Conservation (phyloP, 2,329 filamentous ascomycete species). For the Arthrobotrys sinensis region DNA sequence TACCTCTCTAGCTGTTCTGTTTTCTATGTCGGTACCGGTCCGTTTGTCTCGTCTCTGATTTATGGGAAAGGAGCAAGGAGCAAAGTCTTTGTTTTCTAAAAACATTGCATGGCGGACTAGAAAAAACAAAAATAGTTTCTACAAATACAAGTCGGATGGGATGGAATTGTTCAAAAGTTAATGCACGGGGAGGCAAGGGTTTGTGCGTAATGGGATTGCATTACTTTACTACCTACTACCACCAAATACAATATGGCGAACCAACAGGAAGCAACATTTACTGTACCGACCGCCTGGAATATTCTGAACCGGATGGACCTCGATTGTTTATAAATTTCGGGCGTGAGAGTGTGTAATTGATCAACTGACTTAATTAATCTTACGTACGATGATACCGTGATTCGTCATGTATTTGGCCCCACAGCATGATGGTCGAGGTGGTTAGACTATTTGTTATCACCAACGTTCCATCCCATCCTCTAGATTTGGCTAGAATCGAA, state of each 20-base stretch:
- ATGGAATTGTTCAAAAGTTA: slow-evolving; percentile 33
- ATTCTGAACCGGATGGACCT: not conserved
- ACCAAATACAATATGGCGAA: slow-evolving; percentile 7
- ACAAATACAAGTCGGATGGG: slow-evolving; percentile 26
- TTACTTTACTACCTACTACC: slow-evolving; percentile 8
- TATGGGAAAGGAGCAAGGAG: slow-evolving; percentile 45
- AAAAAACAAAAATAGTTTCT: slow-evolving; percentile 33
- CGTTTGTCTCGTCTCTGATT: slow-evolving; percentile 22
- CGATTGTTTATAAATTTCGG: too few relatives aligned
- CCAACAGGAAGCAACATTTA: slow-evolving; percentile 2
- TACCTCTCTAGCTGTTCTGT: not conserved
- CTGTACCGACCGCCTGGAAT: not conserved
- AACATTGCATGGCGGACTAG: slow-evolving; percentile 36
- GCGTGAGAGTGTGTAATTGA: not conserved
- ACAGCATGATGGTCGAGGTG: not conserved
- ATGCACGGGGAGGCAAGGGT: slow-evolving; percentile 13
- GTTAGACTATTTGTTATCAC: too few relatives aligned
- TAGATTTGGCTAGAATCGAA: not conserved
- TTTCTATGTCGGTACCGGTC: slow-evolving; percentile 24
- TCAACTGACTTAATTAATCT: not conserved
- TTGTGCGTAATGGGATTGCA: slow-evolving; percentile 11
- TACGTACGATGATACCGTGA: not conserved
- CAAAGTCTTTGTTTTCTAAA: slow-evolving; percentile 34
- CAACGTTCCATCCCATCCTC: too few relatives aligned
- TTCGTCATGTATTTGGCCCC: not conserved